phyloP scores from a whole-genome alignment of 495 filamentous ascomycete species.

The Sordaria brevicollis region DNA sequence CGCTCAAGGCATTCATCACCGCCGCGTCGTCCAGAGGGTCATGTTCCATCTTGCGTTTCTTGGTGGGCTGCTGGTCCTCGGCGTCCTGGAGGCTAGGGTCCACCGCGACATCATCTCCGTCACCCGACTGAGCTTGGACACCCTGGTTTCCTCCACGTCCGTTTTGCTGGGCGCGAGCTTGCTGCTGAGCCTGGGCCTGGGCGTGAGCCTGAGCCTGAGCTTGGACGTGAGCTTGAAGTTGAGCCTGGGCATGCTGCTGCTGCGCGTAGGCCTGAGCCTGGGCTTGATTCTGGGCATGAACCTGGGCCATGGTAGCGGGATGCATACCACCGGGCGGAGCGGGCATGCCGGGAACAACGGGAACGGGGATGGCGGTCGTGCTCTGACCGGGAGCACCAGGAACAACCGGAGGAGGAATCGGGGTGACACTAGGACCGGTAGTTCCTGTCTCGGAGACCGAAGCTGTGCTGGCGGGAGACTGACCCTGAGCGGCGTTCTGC shows the following conservation, averaged over 20 bases:
- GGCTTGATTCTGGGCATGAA: not conserved
- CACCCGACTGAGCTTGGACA: slow-evolving; percentile 9
- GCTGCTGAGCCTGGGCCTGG: not conserved
- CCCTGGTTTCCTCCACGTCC: not conserved
- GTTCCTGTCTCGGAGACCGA: not conserved
- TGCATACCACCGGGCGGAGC: not conserved
- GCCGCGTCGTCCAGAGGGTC: slow-evolving; percentile 28
- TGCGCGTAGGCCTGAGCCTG: not conserved
- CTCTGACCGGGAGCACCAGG: slow-evolving; percentile 1
- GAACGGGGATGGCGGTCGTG: not conserved
- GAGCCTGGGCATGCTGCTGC: not conserved
- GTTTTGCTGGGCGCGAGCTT: not conserved
- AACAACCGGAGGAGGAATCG: not conserved
- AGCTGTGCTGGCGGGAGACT: slow-evolving; percentile 2
- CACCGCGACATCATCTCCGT: slow-evolving; percentile 16
- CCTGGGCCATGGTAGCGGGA: not conserved
- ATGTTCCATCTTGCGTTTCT: not conserved
- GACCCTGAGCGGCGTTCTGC: slow-evolving; percentile 6
- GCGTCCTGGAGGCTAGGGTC: slow-evolving; percentile 19
- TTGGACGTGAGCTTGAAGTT: not conserved
- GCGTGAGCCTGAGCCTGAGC: not conserved
- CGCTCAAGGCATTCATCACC: slow-evolving; percentile 26
- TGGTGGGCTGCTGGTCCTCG: slow-evolving; percentile 11
- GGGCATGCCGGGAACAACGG: slow-evolving; percentile 1
- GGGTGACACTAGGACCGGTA: not conserved